Conservation (phyloP, 495 filamentous ascomycete genomes). For the Lophium mytilinum region DNA sequence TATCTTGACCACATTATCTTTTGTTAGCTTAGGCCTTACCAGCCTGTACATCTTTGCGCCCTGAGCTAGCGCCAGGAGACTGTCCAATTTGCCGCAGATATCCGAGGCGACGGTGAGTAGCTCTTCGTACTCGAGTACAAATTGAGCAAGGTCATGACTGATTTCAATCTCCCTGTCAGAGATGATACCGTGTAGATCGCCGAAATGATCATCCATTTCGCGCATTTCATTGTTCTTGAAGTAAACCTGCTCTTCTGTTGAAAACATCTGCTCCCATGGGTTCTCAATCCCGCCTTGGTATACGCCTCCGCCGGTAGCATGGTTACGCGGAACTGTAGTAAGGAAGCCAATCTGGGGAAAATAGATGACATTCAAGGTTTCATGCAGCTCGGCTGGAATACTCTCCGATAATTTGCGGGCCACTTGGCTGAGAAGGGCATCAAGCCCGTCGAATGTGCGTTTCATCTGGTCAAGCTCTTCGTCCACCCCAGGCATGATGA, state of each 20-base stretch:
- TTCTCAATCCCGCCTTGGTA: constrained; percentile 56
- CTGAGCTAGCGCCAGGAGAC: constrained; percentile 71
- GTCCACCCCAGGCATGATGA: constrained; percentile 66
- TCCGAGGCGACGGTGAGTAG: constrained; percentile 60
- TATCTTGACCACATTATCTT: constrained; percentile 67
- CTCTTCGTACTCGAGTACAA: constrained; percentile 61
- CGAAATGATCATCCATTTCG: constrained; percentile 72
- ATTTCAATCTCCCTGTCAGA: constrained; percentile 88
- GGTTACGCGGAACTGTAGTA: constrained; percentile 61
- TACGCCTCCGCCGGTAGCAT: constrained; percentile 49
- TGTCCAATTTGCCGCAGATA: constrained; percentile 78
- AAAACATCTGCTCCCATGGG: constrained; percentile 72
- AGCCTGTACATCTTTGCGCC: constrained; percentile 71
- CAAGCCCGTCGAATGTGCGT: constrained; percentile 66
- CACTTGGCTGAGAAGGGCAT: constrained; percentile 52
- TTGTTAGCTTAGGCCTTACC: constrained; percentile 59
- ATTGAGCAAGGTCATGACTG: constrained; percentile 65
- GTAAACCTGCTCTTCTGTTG: constrained; percentile 62
- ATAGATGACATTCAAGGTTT: constrained; percentile 70
- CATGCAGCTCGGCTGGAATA: constrained; percentile 53
- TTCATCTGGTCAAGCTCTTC: constrained; percentile 71
- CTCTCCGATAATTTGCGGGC: constrained; percentile 35
- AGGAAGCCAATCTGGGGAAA: constrained; percentile 91
- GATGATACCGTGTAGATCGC: constrained; percentile 78
- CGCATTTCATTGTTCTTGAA: constrained; percentile 84